Base-by-base conservation (phyloP, 1,284 basidiomycete species). In the Ceratobasidium sp. region DNA sequence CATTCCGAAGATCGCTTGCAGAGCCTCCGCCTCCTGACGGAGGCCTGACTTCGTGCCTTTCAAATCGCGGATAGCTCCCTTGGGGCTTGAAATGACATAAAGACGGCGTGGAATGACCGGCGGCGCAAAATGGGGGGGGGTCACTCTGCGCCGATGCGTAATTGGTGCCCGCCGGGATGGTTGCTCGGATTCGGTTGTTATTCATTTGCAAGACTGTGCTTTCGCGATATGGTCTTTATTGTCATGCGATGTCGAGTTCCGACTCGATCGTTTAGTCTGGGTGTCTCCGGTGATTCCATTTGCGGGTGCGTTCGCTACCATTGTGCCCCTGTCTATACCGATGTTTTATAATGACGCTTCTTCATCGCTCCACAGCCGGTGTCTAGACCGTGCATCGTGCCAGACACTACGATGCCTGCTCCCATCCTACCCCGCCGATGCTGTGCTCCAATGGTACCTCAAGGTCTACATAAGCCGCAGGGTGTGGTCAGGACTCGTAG, bases 361-460 rank as follows among this genome's bases (percentile, higher is more conserved):
- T 67, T 39, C 41, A 43, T 46, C 21, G 65, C 65, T 70, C 65
- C 65, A 70, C 65, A 58, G 53, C 50, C 3, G 34, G 34, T 55
- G 64, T 50, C 65, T 70, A 70, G 65, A 58, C 65, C 65, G 26
- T 41, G 65, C 65, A 58, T 58, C 53, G 52, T 70, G 65, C 36
- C 23, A 23, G 28, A 53, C 39, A 41, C 23, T 53, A 28, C 28
- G 50, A 55, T 32, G 48, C 26, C 32, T 50, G 28, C 34, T 39
- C 32, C n/a, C 64, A 36, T 69, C 62, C 28, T 48, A 32, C 58
- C 58, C 58, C 58, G 36, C 58, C 43, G 3, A 53, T 55, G 65
- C 65, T 58, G 65, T 70, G 53, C 53, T 58, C 43, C 65, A 36
- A 70, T 52, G 43, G 21, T 18, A 14, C 53, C 65, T n/a, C 53